Base-by-base conservation (phyloP, 768 basidiomycete species). In the Pisolithus tinctorius region DNA sequence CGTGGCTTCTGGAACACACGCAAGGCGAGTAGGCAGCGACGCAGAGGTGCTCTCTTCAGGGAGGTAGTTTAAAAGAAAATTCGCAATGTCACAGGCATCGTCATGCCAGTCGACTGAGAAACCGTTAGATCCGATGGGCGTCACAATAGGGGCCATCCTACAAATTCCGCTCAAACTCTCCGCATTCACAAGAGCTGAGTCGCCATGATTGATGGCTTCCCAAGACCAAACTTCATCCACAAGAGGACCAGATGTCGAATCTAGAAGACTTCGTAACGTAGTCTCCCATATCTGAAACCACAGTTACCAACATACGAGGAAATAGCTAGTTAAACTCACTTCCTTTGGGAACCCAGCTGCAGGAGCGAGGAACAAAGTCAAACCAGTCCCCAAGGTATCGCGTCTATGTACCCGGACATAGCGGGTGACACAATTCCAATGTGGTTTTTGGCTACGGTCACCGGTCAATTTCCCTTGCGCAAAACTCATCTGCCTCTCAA, bases 171-270 rank as follows among this genome's bases (percentile, higher is more conserved):
- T 79, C 1, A 86, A 71, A 16, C 69, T 70, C 1, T 68, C 66
- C 0, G 62, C 72, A 54, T 96, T 96, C 36, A 94, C 49, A 10
- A 88, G 63, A 0, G 77, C 84, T n/a, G 90, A 75, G 53, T 94
- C 93, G 1, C 91, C 93, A 54, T 94, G 90, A 52, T 91, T 84
- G n/a, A n/a, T n/a, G n/a, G n/a, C n/a, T n/a, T n/a, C n/a, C n/a
- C n/a, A n/a, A n/a, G n/a, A n/a, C n/a, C 3, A 84, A 76, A 93
- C 73, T 50, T 85, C 80, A 71, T 88, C 74, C 65, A 93, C 56
- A 71, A 71, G 50, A 55, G 44, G 49, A 1, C 61, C 68, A n/a
- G 67, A 64, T 20, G 71, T 59, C 1, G 68, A 70, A 27, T 73
- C 64, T 2, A 93, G 62, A 6, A 94, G 63, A 36, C 70, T 57